Evolutionary conservation across 2,329 filamentous ascomycete genomes (phyloP), one percentile per base, ranked within the genome.

Genomic region (Mollisia scopiformis): DNA sequence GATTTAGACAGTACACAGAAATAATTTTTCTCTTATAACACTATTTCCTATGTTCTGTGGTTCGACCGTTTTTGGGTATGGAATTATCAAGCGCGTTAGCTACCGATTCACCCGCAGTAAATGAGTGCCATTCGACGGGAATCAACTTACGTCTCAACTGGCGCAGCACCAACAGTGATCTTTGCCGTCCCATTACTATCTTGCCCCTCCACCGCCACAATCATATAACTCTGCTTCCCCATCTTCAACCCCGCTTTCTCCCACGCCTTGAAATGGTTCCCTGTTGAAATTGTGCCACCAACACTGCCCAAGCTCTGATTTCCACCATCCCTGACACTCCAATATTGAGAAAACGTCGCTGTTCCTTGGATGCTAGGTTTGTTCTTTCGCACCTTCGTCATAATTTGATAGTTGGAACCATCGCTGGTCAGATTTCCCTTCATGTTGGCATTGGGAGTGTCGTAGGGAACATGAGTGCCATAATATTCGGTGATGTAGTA

Each of bases 281-380:
- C 51, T 10, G 51, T 54, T 16, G 27, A 33, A 8, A 54, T 54
- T 5, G 31, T 54, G 8, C 31, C 51, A 7, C 35, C 23, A 23
- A 54, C 33, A 33, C 31, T 41, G 2, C 33, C 33, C 19, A 28
- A 2, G 7, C 11, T 37, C 49, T 33, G 10, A n/a, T 52, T 35
- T 11, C 31, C 49, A 21, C 31, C 28, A 27, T 35, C 31, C 11
- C 51, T 37, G n/a, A 54, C 33, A 41, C 31, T 39, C 31, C 31
- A 54, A 21, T 37, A 41, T 19, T 54, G 51, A 7, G 31, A 19
- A 33, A 54, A 54, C 4, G 51, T 54, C 6, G 31, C 23, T 6
- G 51, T 54, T n/a, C 51, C 51, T 41, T 54, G 51, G 10, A 54
- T 54, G 11, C 27, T 33, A 16, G 51, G 51, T 23, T 54, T 54